Conservation (phyloP, 2,329 filamentous ascomycete species). For the Stemphylium lycopersici region DNA sequence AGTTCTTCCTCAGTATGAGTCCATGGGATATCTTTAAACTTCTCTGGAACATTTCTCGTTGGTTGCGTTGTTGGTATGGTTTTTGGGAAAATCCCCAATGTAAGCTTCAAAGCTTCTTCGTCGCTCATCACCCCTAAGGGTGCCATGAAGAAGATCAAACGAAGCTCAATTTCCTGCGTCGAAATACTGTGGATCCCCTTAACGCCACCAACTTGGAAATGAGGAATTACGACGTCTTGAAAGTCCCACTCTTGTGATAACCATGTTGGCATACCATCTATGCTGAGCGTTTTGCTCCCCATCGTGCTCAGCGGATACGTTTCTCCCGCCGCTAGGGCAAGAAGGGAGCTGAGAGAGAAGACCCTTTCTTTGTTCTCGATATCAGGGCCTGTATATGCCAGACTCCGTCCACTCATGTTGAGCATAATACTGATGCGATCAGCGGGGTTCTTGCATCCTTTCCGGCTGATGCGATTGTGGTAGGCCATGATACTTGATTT, state of each 20-base stretch:
- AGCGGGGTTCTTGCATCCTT: constrained; percentile 14
- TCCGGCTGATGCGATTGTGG: constrained; percentile 11
- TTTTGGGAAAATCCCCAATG: background rate
- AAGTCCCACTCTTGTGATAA: constrained; percentile 1
- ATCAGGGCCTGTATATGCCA: constrained; percentile 17
- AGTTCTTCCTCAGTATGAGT: background rate
- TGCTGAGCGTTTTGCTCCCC: background rate
- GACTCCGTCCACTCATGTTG: constrained; percentile 18
- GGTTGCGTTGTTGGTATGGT: constrained; percentile 1
- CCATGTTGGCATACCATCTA: constrained; percentile 13
- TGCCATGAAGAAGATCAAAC: constrained; percentile 14
- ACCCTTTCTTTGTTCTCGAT: constrained; percentile 11
- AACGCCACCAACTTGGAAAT: constrained; percentile 5
- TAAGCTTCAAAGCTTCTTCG: background rate
- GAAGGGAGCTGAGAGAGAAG: constrained; percentile 9
- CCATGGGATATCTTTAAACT: background rate
- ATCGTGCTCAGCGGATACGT: constrained; percentile 16
- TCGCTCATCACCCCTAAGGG: background rate
- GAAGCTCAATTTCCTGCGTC: constrained; percentile 14
- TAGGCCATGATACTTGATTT: constrained; percentile 20
- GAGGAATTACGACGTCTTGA: constrained; percentile 6
- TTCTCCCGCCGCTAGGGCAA: constrained; percentile 23
- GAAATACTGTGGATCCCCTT: constrained; percentile 14
- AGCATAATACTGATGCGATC: constrained; percentile 24
- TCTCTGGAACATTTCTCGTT: background rate